A percentile compares a stretch with the other conserved stretches of the same genome.
Evolutionary conservation across 495 filamentous ascomycete genomes (phyloP).

Genomic region (Beverwykella pulmonaria): DNA sequence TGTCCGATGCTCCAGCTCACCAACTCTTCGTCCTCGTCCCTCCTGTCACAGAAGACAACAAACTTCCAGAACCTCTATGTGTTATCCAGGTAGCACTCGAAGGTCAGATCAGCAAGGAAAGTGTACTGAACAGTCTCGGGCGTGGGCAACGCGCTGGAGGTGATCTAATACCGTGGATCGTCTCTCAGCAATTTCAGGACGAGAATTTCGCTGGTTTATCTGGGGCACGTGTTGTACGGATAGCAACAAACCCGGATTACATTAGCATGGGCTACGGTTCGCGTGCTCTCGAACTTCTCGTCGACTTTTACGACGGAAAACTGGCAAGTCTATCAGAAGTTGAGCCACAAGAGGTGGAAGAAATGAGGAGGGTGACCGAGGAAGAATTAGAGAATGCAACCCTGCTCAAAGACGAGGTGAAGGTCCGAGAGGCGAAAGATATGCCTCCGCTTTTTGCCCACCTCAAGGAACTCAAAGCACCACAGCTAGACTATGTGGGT

Average conservation of each 20-base stretch:
- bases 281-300: conserved; percentile 79
- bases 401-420: conserved; percentile 83
- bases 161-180: conserved; percentile 96
- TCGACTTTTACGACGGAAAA: conserved; percentile 94
- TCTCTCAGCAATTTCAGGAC: conserved; percentile 98
- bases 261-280: conserved; percentile 92
- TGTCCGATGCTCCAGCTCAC: conserved; percentile 96
- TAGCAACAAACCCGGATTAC: conserved; percentile 96
- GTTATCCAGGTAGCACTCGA: conserved; percentile 95
- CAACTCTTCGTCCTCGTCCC: conserved; percentile 94
- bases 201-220: conserved; percentile 93
- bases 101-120: conserved; percentile 90
- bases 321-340: conserved; percentile 74
- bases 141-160: conserved; percentile 88
- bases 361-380: conserved; percentile 81
- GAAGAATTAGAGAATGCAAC: conserved; percentile 76
- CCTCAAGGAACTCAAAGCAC: conserved; percentile 78
- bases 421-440: conserved; percentile 82
- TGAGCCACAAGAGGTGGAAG: conserved; percentile 54
- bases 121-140: conserved; percentile 83
- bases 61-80: conserved; percentile 88
- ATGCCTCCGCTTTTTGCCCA: conserved; percentile 94
- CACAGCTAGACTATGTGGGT: conserved; percentile 85
- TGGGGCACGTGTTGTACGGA: conserved; percentile 88
- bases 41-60: conserved; percentile 74